Base-by-base conservation (phyloP, 2,329 filamentous ascomycete species). In the Beauveria asiatica region DNA sequence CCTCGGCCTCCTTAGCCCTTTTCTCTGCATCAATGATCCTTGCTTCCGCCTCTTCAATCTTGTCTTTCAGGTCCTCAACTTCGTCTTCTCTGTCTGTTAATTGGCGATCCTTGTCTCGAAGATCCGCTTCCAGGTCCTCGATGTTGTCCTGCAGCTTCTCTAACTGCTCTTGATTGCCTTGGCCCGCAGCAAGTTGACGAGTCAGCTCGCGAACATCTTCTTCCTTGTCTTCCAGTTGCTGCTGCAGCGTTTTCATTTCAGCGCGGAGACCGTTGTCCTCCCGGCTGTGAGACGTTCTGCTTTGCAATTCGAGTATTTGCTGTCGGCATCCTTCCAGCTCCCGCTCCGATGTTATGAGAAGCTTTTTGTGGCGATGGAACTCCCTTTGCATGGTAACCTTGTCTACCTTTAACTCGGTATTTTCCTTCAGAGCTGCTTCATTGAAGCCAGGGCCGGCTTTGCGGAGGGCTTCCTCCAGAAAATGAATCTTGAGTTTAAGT, bases 401-500 rank as follows among this genome's bases (percentile, higher is more conserved):
- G 74, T 94, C 88, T 61, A 96, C 92, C 73, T 97, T 97, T 59
- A 99, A 84, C 65, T 96, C 92, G 4, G 94, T 95, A 70, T 99
- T 99, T 74, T 99, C 94, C 70, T 90, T 91, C 30, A 99, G 78
- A 3, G 93, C 91, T 33, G 86, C 85, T 72, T 96, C 89, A 68
- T 92, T 95, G 77, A 92, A 94, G 59, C 92, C 91, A 8, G 90
- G 92, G 0, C 93, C 93, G 59, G 88, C 85, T 72, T 95, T 96
- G 57, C 87, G 84, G 54, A 99, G 76, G 16, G 90, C 90, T 67
- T 97, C 91, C 72, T 99, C 92, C 60, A 99, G 81, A 72, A 96
- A 99, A 73, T 97, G 92, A 57, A 97, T 96, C 74, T 96, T 97
- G 67, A 97, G 82, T 74, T 97, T 97, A 58, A 99, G 80, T 25